Conservation (phyloP, 2,329 filamentous ascomycete species). For the Diaporthe destruens region DNA sequence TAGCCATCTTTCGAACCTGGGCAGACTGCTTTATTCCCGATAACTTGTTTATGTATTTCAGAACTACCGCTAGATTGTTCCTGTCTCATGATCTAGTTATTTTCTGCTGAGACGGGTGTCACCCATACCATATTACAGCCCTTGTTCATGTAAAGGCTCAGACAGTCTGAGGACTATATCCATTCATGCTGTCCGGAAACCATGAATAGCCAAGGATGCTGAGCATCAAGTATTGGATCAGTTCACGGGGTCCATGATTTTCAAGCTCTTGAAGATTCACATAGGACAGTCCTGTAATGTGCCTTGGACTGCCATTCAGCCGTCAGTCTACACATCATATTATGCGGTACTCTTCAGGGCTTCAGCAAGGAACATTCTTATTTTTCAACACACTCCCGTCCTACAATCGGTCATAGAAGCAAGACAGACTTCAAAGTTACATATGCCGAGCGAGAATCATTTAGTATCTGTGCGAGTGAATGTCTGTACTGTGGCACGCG, state of each 20-base stretch:
- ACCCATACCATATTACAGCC: no score
- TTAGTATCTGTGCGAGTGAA: not conserved
- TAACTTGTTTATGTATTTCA: not conserved
- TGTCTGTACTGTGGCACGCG: no score
- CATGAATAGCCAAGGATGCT: no score
- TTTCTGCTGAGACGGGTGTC: not conserved
- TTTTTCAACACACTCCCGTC: not conserved
- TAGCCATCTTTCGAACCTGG: not conserved
- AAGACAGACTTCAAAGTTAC: not conserved
- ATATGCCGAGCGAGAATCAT: no score
- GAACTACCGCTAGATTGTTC: not conserved
- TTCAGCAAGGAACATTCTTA: no score
- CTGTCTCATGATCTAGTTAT: not conserved
- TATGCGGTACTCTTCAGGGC: not conserved
- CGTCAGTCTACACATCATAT: no score
- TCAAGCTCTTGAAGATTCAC: not conserved
- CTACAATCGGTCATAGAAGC: no score
- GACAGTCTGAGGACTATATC: no score
- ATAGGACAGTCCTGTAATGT: not conserved
- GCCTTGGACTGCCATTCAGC: no score
- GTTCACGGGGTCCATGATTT: no score
- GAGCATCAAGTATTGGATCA: not conserved
- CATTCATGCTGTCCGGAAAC: not conserved
- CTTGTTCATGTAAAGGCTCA: not conserved
- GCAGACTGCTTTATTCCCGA: not conserved